Conservation (phyloP, 1,139 yeast species). For the Magnusiomyces clavatus region DNA sequence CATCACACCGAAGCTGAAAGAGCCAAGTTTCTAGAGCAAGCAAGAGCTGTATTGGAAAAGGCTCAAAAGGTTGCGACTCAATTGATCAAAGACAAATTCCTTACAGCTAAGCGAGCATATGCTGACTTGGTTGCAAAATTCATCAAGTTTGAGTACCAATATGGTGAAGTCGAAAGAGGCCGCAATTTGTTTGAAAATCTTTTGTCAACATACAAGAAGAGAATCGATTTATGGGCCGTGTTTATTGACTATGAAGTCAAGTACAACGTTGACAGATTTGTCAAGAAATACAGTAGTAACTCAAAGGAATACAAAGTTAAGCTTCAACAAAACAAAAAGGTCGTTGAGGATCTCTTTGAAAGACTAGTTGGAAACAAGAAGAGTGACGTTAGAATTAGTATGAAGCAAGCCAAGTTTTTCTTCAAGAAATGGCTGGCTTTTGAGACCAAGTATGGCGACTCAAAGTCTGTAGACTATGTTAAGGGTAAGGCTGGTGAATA, state of each 20-base stretch:
- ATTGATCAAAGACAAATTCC: constrained; percentile 5
- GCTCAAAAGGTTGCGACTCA: constrained; percentile 10
- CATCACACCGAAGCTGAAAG: constrained; percentile 1
- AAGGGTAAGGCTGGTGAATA: constrained; percentile 88
- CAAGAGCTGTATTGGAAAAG: constrained; percentile 11
- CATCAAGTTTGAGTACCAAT: constrained; percentile 77
- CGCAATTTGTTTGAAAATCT: constrained; percentile 91
- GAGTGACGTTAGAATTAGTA: constrained; percentile 47
- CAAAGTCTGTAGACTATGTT: constrained; percentile 69
- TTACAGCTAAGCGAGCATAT: constrained; percentile 8
- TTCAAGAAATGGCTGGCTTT: constrained; percentile 84
- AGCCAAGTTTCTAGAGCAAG: constrained; percentile 7
- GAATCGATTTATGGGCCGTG: constrained; percentile 91
- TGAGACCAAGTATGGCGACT: constrained; percentile 66
- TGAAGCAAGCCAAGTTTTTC: constrained; percentile 91
- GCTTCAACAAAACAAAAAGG: constrained; percentile 38
- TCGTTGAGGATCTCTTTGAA: constrained; percentile 66
- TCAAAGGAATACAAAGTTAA: neutral
- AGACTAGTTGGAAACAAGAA: constrained; percentile 40
- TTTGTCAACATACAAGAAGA: constrained; percentile 80
- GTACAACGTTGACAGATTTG: constrained; percentile 33
- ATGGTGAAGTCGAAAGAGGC: constrained; percentile 91
- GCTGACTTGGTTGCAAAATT: constrained; percentile 51
- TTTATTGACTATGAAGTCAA: constrained; percentile 90
- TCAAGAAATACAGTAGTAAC: neutral